Evolutionary conservation across 73 alveolate genomes (phyloP), one percentile per base, ranked within the genome.

Genomic region (Diophrys sp.): DNA sequence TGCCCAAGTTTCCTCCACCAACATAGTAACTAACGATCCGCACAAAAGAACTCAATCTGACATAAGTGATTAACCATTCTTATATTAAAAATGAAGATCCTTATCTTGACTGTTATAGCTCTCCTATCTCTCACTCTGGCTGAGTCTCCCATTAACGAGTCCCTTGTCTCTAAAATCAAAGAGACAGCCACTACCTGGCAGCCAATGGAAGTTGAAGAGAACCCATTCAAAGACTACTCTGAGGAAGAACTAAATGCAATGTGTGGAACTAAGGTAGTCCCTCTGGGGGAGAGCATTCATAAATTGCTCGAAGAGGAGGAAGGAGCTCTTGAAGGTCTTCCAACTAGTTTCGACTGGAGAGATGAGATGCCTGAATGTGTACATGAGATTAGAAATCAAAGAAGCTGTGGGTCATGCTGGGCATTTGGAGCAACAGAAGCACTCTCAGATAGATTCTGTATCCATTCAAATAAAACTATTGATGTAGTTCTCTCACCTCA

Each of bases 321-420:
- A 1, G 81, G 54, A 31, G 53, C 44, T n/a, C 26, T 33, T 56
- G 34, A 23, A 31, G 55, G 54, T 11, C 83, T 83, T 26, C 90
- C 90, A 29, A 56, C 44, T 0, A 23, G 28, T 33, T 90, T 76
- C 82, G 96, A 90, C 71, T 86, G 90, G 66, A 90, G 96, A 90
- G 77, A 75, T 55, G 75, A 90, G 57, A 77, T 89, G 87, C 75
- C 82, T 31, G 66, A 78, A n/a, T 77, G 87, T 70, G 77, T 81
- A 62, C 89, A 77, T 75, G 87, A 75, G 54, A 54, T 87, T 71
- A 82, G 87, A 83, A 85, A 87, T 54, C 95, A 91, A 67, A 84
- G 77, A 68, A 76, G 83, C 70, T 96, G 99, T 79, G 99, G 99
- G n/a, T 96, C 99, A 30, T 96, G 99, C 89, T 96, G 99, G 99